phyloP scores from a whole-genome alignment of 257 asterid genomes.

The Petunia axillaris region DNA sequence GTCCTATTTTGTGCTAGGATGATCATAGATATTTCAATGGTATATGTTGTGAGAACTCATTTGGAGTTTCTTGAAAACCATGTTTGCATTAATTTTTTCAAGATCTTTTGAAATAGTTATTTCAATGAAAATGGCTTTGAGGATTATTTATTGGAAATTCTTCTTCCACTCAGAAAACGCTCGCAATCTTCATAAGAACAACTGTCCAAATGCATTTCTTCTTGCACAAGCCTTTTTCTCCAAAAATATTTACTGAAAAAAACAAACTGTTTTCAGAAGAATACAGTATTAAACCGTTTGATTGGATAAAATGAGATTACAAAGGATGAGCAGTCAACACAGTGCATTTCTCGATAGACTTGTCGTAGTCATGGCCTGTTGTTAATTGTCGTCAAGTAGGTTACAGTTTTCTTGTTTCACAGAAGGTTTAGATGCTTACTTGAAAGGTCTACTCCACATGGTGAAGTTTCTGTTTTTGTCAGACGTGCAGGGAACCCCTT shows the following conservation, averaged over 20 bases:
- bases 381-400: neutral
- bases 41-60: neutral
- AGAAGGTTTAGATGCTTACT: neutral
- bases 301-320: slow-evolving; percentile 5
- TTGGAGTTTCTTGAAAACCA: neutral
- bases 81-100: neutral
- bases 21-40: neutral
- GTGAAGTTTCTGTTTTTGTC: slow-evolving; percentile 34
- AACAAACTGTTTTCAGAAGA: too few species aligned
- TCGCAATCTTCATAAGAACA: neutral
- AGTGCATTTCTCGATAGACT: neutral
- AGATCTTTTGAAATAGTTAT: neutral
- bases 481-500: slow-evolving; percentile 91
- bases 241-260: too few species aligned
- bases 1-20: neutral
- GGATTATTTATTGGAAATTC: neutral
- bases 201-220: neutral
- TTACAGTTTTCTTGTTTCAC: neutral
- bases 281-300: neutral
- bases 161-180: neutral
- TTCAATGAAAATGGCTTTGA: neutral
- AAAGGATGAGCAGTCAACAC: neutral
- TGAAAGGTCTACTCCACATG: neutral
- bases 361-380: neutral
- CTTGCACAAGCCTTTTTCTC: neutral